Evolutionary conservation across 2,329 filamentous ascomycete species (phyloP), one percentile per base, ranked within the genome.

Genomic region (Colletotrichum sp.): DNA sequence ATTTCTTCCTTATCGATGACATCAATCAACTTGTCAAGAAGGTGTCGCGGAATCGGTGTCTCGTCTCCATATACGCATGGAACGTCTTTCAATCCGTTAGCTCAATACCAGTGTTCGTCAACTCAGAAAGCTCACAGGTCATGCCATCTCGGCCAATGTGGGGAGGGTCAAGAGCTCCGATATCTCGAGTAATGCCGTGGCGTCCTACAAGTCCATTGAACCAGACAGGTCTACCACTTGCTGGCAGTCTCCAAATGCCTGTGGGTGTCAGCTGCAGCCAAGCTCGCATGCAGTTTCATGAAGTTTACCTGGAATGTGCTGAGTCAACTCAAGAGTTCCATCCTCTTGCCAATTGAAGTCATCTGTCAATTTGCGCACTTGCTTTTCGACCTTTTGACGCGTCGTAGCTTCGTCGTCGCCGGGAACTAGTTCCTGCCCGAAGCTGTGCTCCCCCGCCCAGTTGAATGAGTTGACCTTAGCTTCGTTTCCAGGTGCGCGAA

Each of bases 341-440:
- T 78, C 76, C 4, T 77, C 66, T 8, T 49, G 32, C 77, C 77
- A 78, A 15, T 57, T 61, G 39, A 75, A 78, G 13, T 78, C 76
- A 19, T 69, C 22, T 25, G 77, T 78, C 32, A 78, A 27, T 44
- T 72, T 65, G 1, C 68, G 70, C 22, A 78, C 76, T 61, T 78
- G 77, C 65, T 70, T 75, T 65, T 78, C 77, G 2, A 74, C 73
- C 55, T 78, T 78, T 6, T 64, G 25, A 25, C 55, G 65, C 12
- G 9, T 72, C 3, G 72, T 77, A 30, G 25, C 62, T 6, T 75
- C 72, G 30, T 78, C 71, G 12, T 78, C 76, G 4, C 29, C 13
- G 72, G 81, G 19, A 77, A 82, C 65, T 77, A 84, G 55, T 75
- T 84, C 4, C 74, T 83, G 7, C 76, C 82, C 12, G 81, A 84